These are phyloP conservation scores for Rhizophora apiculata DNA, from an alignment of 345 rosid genomes.

Conservation along the genomic window DNA sequence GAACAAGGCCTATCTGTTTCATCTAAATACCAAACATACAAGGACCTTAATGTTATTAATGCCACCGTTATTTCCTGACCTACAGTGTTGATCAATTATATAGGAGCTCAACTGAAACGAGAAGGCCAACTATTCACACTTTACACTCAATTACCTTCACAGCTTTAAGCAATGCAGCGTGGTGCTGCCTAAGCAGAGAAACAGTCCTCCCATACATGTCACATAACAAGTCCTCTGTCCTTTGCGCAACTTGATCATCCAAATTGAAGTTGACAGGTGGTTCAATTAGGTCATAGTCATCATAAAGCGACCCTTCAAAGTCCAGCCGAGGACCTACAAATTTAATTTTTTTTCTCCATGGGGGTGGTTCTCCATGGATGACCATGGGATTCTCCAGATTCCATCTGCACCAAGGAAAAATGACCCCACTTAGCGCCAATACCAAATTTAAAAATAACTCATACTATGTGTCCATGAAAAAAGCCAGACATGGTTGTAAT, in stretches of 20 bases:
- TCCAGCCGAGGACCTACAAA: slow-evolving; percentile 87
- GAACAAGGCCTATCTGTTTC: background rate
- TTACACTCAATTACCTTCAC: slow-evolving; percentile 53
- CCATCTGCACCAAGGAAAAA: slow-evolving; percentile 56
- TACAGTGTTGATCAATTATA: background rate
- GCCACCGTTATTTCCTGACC: background rate
- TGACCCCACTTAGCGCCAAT: slow-evolving; percentile 2
- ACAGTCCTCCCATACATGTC: slow-evolving; percentile 60
- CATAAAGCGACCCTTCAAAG: slow-evolving; percentile 90
- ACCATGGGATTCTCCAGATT: slow-evolving; percentile 91
- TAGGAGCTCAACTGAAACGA: background rate
- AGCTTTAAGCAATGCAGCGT: slow-evolving; percentile 75
- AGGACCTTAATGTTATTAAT: background rate
- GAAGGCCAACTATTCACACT: background rate
- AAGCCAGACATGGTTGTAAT: slow-evolving; percentile 62
- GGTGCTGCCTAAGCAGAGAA: slow-evolving; percentile 64
- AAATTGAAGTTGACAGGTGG: slow-evolving; percentile 78
- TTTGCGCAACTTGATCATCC: slow-evolving; percentile 71
- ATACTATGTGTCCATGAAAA: slow-evolving; percentile 2
- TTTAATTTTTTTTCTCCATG: slow-evolving; percentile 73
- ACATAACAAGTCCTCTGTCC: slow-evolving; percentile 64
- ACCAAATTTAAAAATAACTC: slow-evolving; percentile 4
- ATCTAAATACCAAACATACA: background rate
- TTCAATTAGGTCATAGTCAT: slow-evolving; percentile 65
- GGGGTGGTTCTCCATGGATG: slow-evolving; percentile 86